Evolutionary conservation across 495 filamentous ascomycete genomes (phyloP), one percentile per base, ranked within the genome.

Genomic region (Pyrenula massariospora): DNA sequence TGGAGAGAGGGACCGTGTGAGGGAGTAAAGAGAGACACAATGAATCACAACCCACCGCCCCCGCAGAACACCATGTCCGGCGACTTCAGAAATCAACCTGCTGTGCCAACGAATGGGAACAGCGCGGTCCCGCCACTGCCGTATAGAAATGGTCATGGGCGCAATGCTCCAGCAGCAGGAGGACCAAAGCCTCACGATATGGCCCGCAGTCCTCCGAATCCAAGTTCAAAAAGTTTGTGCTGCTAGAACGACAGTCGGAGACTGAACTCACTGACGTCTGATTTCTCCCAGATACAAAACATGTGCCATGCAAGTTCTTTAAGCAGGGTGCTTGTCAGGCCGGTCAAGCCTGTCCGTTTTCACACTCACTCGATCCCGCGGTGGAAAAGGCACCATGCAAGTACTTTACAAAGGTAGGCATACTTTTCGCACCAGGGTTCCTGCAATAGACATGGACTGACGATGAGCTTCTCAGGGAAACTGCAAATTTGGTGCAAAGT

Each of bases 221-320:
- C 73, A 54, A 75, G 65, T 63, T 81, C 78, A 62, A 86, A 88
- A 72, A 92, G 86, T 91, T 70, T 65, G 84, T 74, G 1, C 60
- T 20, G 59, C 31, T 22, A 49, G 47, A 8, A 36, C 12, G 10
- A 31, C 53, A 48, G 54, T 53, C 63, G 64, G 61, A 66, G 54
- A 53, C 48, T 12, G 10, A 52, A 24, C 49, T 66, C 55, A 62
- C 54, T 57, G 58, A 24, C 53, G 50, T 20, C 20, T 8, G 10
- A 24, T 20, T 10, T 52, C 57, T 56, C 19, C 50, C 66, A 98
- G 93, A 96, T 67, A 94, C 95, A 15, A 90, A 90, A 53, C 93
- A 97, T 74, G 93, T 98, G 47, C 93, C 93, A 19, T 98, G 93
- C 86, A 97, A 97, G 76, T 98, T 98, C 84, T 98, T 90, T 73